Percentiles rank a stretch among this genome's conserved stretches.
Evolutionary conservation across 2,329 filamentous ascomycete genomes (phyloP).

Genomic region (Simplicillium sp.): DNA sequence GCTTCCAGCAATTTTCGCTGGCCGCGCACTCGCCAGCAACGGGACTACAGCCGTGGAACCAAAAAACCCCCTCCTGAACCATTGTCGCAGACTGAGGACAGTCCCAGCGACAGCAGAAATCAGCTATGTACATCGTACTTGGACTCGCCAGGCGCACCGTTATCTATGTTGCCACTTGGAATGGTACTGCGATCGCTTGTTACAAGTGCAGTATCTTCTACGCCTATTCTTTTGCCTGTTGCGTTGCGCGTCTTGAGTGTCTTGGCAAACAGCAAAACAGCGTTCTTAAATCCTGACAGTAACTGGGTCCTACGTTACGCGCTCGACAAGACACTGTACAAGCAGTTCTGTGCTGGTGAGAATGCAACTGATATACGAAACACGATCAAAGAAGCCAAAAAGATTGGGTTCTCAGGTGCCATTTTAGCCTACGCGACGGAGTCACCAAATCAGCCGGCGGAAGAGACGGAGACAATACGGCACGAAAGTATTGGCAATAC

Average conservation of each 20-base stretch:
- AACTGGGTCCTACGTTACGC: conserved; percentile 38
- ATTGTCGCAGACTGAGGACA: too few relatives aligned
- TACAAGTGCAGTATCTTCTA: conserved; percentile 3
- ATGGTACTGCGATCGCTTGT: conserved; percentile 1
- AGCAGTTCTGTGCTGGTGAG: conserved; percentile 48
- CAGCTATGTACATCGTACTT: too few relatives aligned
- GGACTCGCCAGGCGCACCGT: too few relatives aligned
- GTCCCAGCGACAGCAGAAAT: too few relatives aligned
- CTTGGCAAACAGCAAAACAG: neutral
- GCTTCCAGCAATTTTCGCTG: too few relatives aligned
- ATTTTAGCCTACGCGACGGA: conserved; percentile 4
- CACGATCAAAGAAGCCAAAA: neutral
- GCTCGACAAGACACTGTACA: conserved; percentile 40
- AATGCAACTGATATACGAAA: conserved; percentile 9
- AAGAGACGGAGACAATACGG: neutral
- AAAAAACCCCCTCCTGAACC: too few relatives aligned
- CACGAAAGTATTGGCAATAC: neutral
- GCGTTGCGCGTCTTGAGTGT: neutral
- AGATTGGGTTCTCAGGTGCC: neutral
- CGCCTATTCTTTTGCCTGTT: neutral
- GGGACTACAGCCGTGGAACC: too few relatives aligned
- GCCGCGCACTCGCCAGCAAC: too few relatives aligned
- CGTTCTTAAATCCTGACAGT: conserved; percentile 31
- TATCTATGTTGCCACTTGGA: neutral
- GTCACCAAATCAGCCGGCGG: neutral